phyloP scores from a whole-genome alignment of 2,329 filamentous ascomycete genomes.

The Cadophora sp. region DNA sequence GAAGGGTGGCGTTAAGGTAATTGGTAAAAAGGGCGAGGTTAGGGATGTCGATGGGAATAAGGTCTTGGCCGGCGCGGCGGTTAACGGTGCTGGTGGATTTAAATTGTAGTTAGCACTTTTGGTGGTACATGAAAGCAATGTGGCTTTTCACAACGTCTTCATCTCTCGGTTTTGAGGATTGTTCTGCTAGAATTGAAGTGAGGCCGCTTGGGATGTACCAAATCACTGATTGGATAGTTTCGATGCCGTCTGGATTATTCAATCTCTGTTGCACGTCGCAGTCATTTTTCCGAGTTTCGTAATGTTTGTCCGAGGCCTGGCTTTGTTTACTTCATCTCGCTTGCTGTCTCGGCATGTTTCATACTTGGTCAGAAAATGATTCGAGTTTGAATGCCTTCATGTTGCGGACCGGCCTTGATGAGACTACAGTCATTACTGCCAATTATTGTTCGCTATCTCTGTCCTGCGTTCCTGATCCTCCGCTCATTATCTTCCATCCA shows the following conservation, averaged over 20 bases:
- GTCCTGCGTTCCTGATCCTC: background rate
- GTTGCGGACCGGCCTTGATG: background rate
- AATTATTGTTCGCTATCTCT: background rate
- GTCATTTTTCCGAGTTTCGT: slow-evolving; percentile 8
- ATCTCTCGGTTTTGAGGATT: background rate
- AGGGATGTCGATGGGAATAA: slow-evolving; percentile 85
- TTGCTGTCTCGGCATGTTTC: background rate
- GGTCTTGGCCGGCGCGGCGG: slow-evolving; percentile 59
- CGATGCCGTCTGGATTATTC: background rate
- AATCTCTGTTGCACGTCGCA: slow-evolving; percentile 15
- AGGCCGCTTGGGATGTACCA: background rate
- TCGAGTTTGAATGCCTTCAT: background rate
- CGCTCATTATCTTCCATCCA: background rate
- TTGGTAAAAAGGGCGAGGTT: slow-evolving; percentile 87
- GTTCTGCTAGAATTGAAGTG: background rate
- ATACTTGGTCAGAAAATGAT: background rate
- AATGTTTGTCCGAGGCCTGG: slow-evolving; percentile 5
- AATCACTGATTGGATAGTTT: background rate
- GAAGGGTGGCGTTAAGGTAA: slow-evolving; percentile 89
- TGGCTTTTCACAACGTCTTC: background rate
- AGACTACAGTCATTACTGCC: background rate
- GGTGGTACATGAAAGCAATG: background rate
- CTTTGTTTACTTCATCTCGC: slow-evolving; percentile 15
- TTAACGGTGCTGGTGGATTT: slow-evolving; percentile 60
- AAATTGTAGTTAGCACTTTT: slow-evolving; percentile 58